Evolutionary conservation across 108 stramenopile genomes (phyloP), one percentile per base, ranked within the genome.

Genomic region (Craspedostauros australis): DNA sequence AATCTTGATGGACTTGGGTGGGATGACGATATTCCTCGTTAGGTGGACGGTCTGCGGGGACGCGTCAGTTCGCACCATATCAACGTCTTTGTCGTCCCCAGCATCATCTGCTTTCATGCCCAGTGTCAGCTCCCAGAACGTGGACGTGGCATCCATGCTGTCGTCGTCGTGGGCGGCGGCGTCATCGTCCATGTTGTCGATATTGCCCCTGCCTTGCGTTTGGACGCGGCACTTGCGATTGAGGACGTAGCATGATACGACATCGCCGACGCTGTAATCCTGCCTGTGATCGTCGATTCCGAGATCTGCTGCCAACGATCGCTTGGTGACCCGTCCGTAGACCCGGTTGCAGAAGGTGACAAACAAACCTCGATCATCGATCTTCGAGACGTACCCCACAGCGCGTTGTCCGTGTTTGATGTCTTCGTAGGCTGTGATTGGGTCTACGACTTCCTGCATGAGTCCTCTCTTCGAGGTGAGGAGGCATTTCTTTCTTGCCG

Each of bases 321-420:
- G 60, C 0, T 78, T 79, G 9, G 68, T 73, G 14, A 85, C 79
- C 31, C 68, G 53, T 18, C 92, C 92, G 52, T 90, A 76, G 21
- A 86, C 80, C 26, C 73, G 68, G 40, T 86, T 84, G 73, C 72
- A 90, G 65, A 94, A 94, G 20, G 86, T 90, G 14, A 94, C 84
- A 24, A 56, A 82, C 31, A 94, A 37, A 15, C 84, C 79, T 36
- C 48, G 51, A n/a, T 81, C 63, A 38, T 83, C 83, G n/a, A 88
- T 47, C 29, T 70, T 84, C 18, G 84, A 84, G 21, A 94, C 49
- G 56, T 82, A 89, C 16, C 92, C 92, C 25, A 70, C 70, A 5
- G 65, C 79, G 0, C 66, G 46, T 39, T 71, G 57, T 19, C 75
- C 80, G 11, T 77, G 30, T 32, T 66, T 58, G 0, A 64, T 30